These are phyloP conservation scores for Peribolospora kevripleyi DNA, from an alignment of 768 basidiomycete genomes.

Conservation along the genomic window DNA sequence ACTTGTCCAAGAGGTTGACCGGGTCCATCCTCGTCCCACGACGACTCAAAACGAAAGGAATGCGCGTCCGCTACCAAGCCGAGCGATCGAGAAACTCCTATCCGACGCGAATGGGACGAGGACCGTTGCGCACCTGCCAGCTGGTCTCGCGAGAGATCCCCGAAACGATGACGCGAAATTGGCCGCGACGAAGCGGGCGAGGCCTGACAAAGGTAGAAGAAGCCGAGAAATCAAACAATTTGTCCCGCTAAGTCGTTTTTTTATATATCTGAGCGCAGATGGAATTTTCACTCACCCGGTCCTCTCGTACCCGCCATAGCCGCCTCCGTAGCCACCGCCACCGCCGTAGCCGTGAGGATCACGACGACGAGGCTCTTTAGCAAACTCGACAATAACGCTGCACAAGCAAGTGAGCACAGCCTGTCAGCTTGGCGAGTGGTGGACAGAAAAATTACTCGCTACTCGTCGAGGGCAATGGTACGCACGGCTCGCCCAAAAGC, in stretches of 20 bases:
- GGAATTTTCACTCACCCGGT: slow-evolving; percentile 27
- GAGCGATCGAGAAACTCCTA: too few species aligned
- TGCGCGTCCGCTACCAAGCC: too few species aligned
- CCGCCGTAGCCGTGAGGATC: slow-evolving; percentile 22
- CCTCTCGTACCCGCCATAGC: slow-evolving; percentile 27
- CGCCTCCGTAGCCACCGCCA: slow-evolving; percentile 19
- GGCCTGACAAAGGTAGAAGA: too few species aligned
- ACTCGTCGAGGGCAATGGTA: neutral
- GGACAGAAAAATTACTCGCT: too few species aligned
- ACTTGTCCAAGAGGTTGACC: too few species aligned
- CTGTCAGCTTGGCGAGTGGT: too few species aligned
- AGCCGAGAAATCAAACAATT: too few species aligned
- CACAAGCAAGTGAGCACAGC: neutral
- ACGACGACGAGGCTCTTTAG: slow-evolving; percentile 36
- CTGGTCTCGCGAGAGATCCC: slow-evolving; percentile 84
- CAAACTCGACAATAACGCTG: slow-evolving; percentile 88
- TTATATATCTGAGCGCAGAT: slow-evolving; percentile 18
- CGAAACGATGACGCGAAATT: slow-evolving; percentile 52
- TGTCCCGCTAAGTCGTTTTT: neutral
- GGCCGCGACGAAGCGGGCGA: too few species aligned
- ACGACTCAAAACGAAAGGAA: too few species aligned
- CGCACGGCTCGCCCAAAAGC: slow-evolving; percentile 67
- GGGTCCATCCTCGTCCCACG: too few species aligned
- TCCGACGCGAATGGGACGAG: slow-evolving; percentile 5
- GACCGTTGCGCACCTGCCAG: slow-evolving; percentile 71